phyloP scores from a whole-genome alignment of 768 basidiomycete species.

The Russula lepida region DNA sequence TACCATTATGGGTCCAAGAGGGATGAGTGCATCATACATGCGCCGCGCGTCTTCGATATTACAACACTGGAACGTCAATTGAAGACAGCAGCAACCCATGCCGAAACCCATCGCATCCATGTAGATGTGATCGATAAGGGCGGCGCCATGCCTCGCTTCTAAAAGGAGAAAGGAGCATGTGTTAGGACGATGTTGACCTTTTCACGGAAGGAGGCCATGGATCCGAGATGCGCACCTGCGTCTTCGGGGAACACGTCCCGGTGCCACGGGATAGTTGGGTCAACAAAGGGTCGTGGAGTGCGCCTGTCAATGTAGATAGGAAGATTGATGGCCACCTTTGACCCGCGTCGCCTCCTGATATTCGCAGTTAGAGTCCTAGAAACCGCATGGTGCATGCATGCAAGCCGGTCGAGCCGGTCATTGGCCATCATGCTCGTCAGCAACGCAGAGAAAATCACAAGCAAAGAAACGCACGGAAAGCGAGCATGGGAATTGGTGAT shows the following conservation, averaged over 20 bases:
- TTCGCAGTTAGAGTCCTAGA: conserved; percentile 93
- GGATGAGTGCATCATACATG: conserved; percentile 94
- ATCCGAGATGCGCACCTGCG: conserved; percentile 42
- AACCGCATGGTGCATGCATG: background rate
- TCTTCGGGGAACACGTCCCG: conserved; percentile 80
- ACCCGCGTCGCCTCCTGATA: conserved; percentile 81
- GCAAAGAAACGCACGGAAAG: conserved; percentile 77
- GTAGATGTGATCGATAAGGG: conserved; percentile 86
- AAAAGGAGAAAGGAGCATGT: conserved; percentile 4
- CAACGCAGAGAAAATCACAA: background rate
- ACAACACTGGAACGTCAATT: conserved; percentile 96
- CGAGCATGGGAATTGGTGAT: conserved; percentile 96
- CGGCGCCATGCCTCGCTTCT: conserved; percentile 90
- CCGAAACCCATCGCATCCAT: conserved; percentile 99
- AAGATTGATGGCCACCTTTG: conserved; percentile 92
- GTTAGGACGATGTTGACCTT: background rate
- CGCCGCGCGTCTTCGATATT: conserved; percentile 86
- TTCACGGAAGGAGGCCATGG: background rate
- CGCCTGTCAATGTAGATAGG: conserved; percentile 84
- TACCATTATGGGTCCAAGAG: conserved; percentile 92
- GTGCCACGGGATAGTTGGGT: conserved; percentile 87
- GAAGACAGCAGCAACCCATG: conserved; percentile 98
- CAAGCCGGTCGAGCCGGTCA: background rate
- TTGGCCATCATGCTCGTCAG: background rate
- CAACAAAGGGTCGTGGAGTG: conserved; percentile 84